phyloP scores from a whole-genome alignment of 1,284 basidiomycete genomes.

The Heliocybe sulcata region DNA sequence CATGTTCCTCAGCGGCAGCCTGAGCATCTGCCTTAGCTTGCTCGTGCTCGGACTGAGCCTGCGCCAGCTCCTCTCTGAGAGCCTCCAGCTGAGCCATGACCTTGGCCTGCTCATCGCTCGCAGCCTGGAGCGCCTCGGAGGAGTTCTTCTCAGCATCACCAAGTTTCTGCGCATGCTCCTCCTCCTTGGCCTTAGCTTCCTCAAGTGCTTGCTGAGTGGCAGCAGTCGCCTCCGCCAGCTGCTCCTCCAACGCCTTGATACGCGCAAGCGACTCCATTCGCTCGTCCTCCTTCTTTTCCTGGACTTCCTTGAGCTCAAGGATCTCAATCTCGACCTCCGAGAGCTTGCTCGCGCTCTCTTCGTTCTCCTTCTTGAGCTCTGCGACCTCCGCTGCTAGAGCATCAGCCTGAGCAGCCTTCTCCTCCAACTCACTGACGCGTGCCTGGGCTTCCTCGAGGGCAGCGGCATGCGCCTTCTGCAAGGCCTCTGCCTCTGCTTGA shows the following conservation, averaged over 20 bases:
- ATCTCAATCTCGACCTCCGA: slow-evolving; percentile 76
- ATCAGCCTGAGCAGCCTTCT: slow-evolving; percentile 34
- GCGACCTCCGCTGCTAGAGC: slow-evolving; percentile 45
- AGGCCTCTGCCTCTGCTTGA: slow-evolving; percentile 41
- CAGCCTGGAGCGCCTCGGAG: slow-evolving; percentile 35
- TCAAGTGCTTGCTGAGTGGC: slow-evolving; percentile 45
- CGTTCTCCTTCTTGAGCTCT: slow-evolving; percentile 57
- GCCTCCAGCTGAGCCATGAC: slow-evolving; percentile 37
- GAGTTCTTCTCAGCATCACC: slow-evolving; percentile 37
- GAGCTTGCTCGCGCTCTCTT: slow-evolving; percentile 68
- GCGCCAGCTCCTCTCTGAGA: slow-evolving; percentile 38
- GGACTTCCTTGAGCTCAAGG: slow-evolving; percentile 66
- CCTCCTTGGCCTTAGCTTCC: slow-evolving; percentile 43
- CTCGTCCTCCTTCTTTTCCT: slow-evolving; percentile 59
- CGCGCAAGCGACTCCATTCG: slow-evolving; percentile 36
- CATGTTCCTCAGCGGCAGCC: slow-evolving; percentile 38
- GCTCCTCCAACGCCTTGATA: slow-evolving; percentile 45
- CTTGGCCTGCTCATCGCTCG: slow-evolving; percentile 36
- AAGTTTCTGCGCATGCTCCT: slow-evolving; percentile 32
- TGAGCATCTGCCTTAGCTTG: slow-evolving; percentile 36
- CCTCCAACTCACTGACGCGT: slow-evolving; percentile 37
- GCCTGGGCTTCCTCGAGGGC: slow-evolving; percentile 38
- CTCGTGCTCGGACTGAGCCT: slow-evolving; percentile 38
- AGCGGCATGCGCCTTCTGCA: slow-evolving; percentile 42
- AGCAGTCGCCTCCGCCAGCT: slow-evolving; percentile 38